Base-by-base conservation (phyloP, 257 asterid species). In the Sherardia arvensis region DNA sequence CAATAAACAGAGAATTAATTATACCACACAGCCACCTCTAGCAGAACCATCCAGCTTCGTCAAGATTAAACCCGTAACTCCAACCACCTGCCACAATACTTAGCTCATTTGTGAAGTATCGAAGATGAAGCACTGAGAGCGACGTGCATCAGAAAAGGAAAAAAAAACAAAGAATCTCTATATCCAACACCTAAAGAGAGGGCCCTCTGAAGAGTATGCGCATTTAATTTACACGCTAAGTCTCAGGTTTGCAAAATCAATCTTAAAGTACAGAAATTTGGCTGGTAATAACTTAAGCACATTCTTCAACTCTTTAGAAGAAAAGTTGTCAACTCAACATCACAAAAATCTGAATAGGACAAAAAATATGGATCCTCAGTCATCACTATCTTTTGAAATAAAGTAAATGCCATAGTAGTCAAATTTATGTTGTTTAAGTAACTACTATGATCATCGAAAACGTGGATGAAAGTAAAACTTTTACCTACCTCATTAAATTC, bases 21-120 rank as follows among this genome's bases (percentile, higher is more conserved):
- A 62, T 77, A 92, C 99, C 95, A 92, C 95, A 62, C 99, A 92
- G 66, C 99, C 99, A 72, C 99, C 99, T 81, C 96, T 81, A n/a
- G 99, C 99, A 32, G 99, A 66, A 56, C 99, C 99, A 69, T 92
- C 99, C 10, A 92, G 95, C 71, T 89, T 92, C 10, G 99, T 89
- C 83, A 92, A 73, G 71, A 92, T 89, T 80, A 92, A 79, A 68
- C 99, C 99, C n/a, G 99, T 92, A 30, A 89, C 76, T 66, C 97
- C 97, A 55, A 89, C 97, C 71, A 92, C 97, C 99, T 92, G 84
- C 68, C 58, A 63, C 32, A 32, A 63, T 8, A 28, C 33, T 61
- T 61, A n/a, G 47, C 30, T 28, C 28, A 61, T n/a, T 26, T 25
- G 47, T 15, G 11, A 55, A 32, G 9, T 20, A 40, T 21, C 8